Evolutionary conservation across 2,329 filamentous ascomycete genomes (phyloP).

Genomic region (Fusarium sp.): DNA sequence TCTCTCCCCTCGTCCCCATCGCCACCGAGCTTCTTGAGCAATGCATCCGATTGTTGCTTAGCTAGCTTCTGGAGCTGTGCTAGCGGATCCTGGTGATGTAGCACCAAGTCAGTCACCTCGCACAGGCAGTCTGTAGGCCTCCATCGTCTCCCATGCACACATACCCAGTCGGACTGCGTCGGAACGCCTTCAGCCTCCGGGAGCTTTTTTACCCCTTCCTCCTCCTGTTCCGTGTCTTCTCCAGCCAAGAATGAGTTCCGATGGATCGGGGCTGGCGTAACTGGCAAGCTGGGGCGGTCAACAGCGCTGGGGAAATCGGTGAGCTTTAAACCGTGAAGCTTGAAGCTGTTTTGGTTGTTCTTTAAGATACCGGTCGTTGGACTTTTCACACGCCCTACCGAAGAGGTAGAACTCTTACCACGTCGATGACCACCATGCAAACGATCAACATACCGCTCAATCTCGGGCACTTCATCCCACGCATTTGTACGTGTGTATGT

Average conservation of each 20-base stretch:
- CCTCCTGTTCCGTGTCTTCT: conserved; percentile 56
- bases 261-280: conserved; percentile 86
- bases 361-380: conserved; percentile 29
- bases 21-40: conserved; percentile 67
- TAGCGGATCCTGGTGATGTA: conserved; percentile 73
- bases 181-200: conserved; percentile 87
- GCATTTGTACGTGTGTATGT: conserved; percentile 84
- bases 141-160: conserved; percentile 71
- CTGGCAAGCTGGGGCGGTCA: conserved; percentile 89
- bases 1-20: conserved; percentile 46
- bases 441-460: conserved; percentile 86
- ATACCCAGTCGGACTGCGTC: conserved; percentile 93
- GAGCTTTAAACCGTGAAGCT: conserved; percentile 68
- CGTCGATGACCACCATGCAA: conserved; percentile 75
- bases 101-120: conserved; percentile 67
- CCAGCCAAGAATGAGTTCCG: conserved; percentile 76
- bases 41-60: conserved; percentile 72
- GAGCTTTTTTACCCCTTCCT: conserved; percentile 70
- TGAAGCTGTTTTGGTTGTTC: conserved; percentile 25
- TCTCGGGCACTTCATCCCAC: conserved; percentile 93
- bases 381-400: conserved; percentile 39
- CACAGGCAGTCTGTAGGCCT: conserved; percentile 66
- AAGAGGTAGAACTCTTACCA: conserved; percentile 50
- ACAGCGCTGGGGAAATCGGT: conserved; percentile 89
- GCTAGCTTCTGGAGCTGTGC: conserved; percentile 78